Conservation (phyloP, 345 rosid genomes). For the Theobroma cacao region DNA sequence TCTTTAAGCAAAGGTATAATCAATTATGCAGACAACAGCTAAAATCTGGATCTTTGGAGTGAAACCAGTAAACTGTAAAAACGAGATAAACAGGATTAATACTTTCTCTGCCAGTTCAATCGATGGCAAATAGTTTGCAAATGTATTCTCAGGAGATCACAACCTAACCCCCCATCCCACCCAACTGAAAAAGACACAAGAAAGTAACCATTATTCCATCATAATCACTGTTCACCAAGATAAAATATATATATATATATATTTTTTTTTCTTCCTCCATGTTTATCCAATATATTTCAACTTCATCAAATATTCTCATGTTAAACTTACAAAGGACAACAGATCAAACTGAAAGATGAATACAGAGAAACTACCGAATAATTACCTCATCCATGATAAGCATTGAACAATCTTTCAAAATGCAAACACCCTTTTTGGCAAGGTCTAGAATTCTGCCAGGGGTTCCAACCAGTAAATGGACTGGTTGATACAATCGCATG, state of each 20-base stretch:
- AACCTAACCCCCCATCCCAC: neutral
- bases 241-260: too few species aligned
- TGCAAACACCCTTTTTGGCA: slow-evolving; percentile 89
- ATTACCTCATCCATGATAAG: slow-evolving; percentile 99
- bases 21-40: neutral
- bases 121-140: neutral
- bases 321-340: neutral
- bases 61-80: neutral
- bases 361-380: slow-evolving; percentile 5
- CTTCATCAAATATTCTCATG: neutral
- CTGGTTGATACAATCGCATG: slow-evolving; percentile 98
- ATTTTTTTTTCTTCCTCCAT: too few species aligned
- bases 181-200: neutral
- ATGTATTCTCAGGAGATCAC: neutral
- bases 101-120: neutral
- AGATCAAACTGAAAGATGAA: neutral
- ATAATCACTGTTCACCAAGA: neutral
- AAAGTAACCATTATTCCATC: neutral
- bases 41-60: neutral
- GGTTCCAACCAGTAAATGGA: slow-evolving; percentile 96
- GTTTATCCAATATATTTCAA: neutral
- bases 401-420: slow-evolving; percentile 93
- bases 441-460: slow-evolving; percentile 99
- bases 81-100: neutral
- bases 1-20: neutral